Evolutionary conservation across 1,139 yeast genomes (phyloP).

Genomic region (Scheffersomyces stambukii): DNA sequence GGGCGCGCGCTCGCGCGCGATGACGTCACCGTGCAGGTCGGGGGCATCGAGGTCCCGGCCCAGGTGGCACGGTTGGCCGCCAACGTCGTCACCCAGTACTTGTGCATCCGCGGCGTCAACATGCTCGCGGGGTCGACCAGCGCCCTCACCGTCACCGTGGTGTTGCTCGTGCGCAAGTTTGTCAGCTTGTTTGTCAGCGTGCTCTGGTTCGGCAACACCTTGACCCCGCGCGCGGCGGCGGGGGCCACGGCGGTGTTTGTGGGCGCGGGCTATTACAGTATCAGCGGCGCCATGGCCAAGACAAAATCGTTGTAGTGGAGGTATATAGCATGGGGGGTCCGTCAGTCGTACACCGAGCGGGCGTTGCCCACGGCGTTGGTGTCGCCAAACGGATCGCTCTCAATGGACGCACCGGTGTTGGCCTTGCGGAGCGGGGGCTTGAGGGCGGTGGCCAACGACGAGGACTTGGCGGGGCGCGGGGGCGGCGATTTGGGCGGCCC

Average conservation of each 20-base stretch:
- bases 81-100: conserved; percentile 58
- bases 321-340: neutral
- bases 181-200: conserved; percentile 53
- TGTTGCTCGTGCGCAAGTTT: conserved; percentile 58
- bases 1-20: conserved; percentile 10
- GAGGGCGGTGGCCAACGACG: conserved; percentile 12
- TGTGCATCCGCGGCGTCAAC: conserved; percentile 68
- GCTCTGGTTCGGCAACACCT: conserved; percentile 41
- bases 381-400: conserved; percentile 71
- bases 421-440: conserved; percentile 13
- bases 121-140: conserved; percentile 52
- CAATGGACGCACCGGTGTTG: conserved; percentile 28
- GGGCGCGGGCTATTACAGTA: conserved; percentile 49
- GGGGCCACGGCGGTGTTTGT: conserved; percentile 50
- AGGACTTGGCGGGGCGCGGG: conserved; percentile 30
- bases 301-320: neutral
- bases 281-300: conserved; percentile 5
- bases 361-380: conserved; percentile 37
- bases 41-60: conserved; percentile 3
- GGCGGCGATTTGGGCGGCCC: conserved; percentile 22
- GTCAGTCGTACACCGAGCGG: conserved; percentile 16
- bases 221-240: conserved; percentile 32
- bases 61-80: conserved; percentile 24
- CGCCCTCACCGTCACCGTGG: conserved; percentile 60
- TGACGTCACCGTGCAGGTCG: neutral